Percentiles rank a stretch among this genome's conserved stretches.
phyloP scores from a whole-genome alignment of 441 rosid species.

The Aleurites moluccanus region DNA sequence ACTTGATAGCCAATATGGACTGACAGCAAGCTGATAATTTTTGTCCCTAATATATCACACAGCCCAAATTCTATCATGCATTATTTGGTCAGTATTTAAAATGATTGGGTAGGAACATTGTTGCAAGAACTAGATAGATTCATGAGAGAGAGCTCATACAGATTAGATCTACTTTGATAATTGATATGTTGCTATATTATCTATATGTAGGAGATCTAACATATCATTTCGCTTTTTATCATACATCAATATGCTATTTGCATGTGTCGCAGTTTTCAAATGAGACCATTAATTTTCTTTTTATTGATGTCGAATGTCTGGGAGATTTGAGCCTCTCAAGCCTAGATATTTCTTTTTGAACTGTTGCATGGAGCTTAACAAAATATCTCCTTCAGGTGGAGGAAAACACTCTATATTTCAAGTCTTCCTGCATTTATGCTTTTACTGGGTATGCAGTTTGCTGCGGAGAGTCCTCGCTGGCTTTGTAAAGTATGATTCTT shows the following conservation, averaged over 20 bases:
- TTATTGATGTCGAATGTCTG: background rate
- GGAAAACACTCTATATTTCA: conserved; percentile 63
- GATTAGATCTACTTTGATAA: background rate
- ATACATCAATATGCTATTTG: background rate
- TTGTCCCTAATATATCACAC: background rate
- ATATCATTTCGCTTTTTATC: background rate
- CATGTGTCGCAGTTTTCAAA: background rate
- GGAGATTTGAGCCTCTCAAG: background rate
- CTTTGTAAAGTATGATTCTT: conserved; percentile 57
- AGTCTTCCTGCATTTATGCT: conserved; percentile 59
- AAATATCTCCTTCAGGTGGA: conserved; percentile 60
- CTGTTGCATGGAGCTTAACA: conserved; percentile 11
- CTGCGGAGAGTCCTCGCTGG: conserved; percentile 89
- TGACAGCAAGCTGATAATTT: background rate
- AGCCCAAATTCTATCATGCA: background rate
- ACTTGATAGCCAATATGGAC: background rate
- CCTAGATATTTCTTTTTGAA: background rate
- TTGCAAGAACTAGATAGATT: background rate
- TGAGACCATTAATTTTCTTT: background rate
- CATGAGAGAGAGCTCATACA: background rate
- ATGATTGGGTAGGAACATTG: background rate
- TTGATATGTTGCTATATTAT: background rate
- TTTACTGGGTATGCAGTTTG: conserved; percentile 71
- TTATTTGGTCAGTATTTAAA: background rate
- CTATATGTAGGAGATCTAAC: background rate